Percentiles rank a stretch among this genome's conserved stretches.
Conservation (phyloP, 257 asterid species). For the Ligustrum vulgare region DNA sequence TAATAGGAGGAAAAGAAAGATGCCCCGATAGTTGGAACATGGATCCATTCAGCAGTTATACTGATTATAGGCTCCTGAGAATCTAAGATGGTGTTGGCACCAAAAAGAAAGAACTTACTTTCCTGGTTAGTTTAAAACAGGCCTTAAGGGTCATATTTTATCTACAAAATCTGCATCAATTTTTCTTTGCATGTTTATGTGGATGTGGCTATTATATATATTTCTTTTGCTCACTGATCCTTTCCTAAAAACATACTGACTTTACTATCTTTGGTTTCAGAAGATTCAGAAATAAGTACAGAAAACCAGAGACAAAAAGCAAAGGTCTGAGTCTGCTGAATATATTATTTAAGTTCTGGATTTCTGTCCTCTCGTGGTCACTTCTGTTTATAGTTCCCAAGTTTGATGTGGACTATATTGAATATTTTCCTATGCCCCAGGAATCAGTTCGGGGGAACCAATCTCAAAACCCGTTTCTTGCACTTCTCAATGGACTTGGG, state of each 20-base stretch:
- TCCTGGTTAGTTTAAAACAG: background rate
- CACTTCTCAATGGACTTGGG: constrained; percentile 66
- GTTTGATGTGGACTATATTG: constrained; percentile 26
- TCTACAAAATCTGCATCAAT: background rate
- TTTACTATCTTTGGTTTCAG: constrained; percentile 39
- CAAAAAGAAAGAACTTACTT: background rate
- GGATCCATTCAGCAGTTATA: background rate
- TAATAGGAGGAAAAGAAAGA: background rate
- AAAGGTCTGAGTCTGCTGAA: constrained; percentile 54
- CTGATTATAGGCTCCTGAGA: background rate
- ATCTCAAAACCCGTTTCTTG: constrained; percentile 39
- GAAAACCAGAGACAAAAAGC: constrained; percentile 40
- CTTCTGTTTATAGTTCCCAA: constrained; percentile 22
- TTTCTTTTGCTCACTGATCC: background rate
- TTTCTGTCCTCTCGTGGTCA: constrained; percentile 4
- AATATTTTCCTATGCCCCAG: constrained; percentile 37
- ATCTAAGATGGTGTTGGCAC: background rate
- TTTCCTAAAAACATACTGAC: constrained; percentile 13
- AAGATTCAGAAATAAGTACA: constrained; percentile 32
- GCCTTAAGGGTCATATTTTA: background rate
- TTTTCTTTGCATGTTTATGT: background rate
- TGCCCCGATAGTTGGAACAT: background rate
- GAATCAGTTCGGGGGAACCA: constrained; percentile 41
- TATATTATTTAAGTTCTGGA: constrained; percentile 22
- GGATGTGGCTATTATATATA: background rate